These are phyloP conservation scores for Alternaria sp. DNA, from an alignment of 2,329 filamentous ascomycete genomes.

Conservation along the genomic window DNA sequence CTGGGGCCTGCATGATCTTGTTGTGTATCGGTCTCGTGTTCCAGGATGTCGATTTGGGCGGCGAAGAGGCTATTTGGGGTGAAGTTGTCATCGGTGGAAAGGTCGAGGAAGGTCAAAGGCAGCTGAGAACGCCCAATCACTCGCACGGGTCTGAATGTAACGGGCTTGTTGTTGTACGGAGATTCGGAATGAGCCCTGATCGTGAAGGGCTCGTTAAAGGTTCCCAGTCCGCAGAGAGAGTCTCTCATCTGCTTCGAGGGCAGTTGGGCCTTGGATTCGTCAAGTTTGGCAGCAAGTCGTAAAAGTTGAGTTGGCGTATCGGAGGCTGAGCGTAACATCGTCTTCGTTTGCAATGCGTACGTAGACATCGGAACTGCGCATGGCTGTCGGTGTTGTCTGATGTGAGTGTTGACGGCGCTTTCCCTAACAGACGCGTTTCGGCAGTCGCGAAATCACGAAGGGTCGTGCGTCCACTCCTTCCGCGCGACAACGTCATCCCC, in stretches of 20 bases:
- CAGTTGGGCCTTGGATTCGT: conserved; percentile 35
- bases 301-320: conserved; percentile 31
- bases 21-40: conserved; percentile 23
- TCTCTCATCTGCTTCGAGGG: conserved; percentile 47
- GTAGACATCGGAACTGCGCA: conserved; percentile 39
- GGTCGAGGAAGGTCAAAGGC: conserved; percentile 51
- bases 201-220: conserved; percentile 39
- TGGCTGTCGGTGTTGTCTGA: conserved; percentile 27
- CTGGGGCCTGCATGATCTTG: conserved; percentile 20
- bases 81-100: conserved; percentile 31
- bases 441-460: conserved; percentile 27
- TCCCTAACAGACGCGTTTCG: conserved; percentile 29
- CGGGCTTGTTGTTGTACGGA: conserved; percentile 35
- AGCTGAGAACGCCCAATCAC: conserved; percentile 49
- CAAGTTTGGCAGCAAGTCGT: conserved; percentile 35
- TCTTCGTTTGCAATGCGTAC: conserved; percentile 43
- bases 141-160: conserved; percentile 46
- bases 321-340: conserved; percentile 38
- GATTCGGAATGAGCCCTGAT: conserved; percentile 45
- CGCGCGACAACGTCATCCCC: conserved; percentile 22
- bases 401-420: conserved; percentile 19
- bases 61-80: conserved; percentile 46
- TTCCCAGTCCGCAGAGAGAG: conserved; percentile 39
- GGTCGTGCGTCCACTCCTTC: conserved; percentile 22
- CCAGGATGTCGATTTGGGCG: conserved; percentile 45